These are phyloP conservation scores for Periconia digitata DNA, from an alignment of 2,329 filamentous ascomycete genomes.

Conservation along the genomic window DNA sequence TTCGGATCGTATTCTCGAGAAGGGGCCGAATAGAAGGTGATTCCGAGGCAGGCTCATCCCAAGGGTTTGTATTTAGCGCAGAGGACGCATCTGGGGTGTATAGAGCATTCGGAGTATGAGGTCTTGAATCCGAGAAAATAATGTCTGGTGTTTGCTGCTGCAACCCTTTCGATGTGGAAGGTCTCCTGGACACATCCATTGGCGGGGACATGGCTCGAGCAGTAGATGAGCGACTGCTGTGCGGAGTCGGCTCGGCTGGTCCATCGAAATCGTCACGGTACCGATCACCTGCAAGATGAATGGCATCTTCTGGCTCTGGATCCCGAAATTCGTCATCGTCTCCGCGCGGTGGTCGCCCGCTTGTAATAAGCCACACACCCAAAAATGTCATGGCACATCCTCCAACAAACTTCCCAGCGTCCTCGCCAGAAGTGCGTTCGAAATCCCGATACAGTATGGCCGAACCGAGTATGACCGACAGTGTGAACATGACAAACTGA, in stretches of 20 bases:
- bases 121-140: conserved; percentile 14
- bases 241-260: conserved; percentile 5
- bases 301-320: conserved; percentile 45
- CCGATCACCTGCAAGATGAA: conserved; percentile 45
- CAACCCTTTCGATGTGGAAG: conserved; percentile 13
- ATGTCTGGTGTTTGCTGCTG: conserved; percentile 28
- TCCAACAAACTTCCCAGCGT: conserved; percentile 81
- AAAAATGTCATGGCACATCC: conserved; percentile 92
- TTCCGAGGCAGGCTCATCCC: conserved; percentile 17
- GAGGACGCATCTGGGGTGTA: conserved; percentile 20
- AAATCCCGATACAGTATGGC: conserved; percentile 95
- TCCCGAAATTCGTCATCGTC: conserved; percentile 57
- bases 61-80: conserved; percentile 31
- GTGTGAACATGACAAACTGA: conserved; percentile 94
- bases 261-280: conserved; percentile 33
- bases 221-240: conserved; percentile 27
- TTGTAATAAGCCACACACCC: conserved; percentile 96
- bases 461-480: conserved; percentile 93
- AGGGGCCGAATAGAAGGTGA: conserved; percentile 4
- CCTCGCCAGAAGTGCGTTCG: conserved; percentile 72
- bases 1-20: conserved; percentile 17
- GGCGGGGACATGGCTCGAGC: conserved; percentile 26
- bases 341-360: conserved; percentile 65
- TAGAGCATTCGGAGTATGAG: conserved; percentile 10
- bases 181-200: conserved; percentile 17